phyloP scores from a whole-genome alignment of 352 stramenopile genomes.

The Thraustochytrium striatum region DNA sequence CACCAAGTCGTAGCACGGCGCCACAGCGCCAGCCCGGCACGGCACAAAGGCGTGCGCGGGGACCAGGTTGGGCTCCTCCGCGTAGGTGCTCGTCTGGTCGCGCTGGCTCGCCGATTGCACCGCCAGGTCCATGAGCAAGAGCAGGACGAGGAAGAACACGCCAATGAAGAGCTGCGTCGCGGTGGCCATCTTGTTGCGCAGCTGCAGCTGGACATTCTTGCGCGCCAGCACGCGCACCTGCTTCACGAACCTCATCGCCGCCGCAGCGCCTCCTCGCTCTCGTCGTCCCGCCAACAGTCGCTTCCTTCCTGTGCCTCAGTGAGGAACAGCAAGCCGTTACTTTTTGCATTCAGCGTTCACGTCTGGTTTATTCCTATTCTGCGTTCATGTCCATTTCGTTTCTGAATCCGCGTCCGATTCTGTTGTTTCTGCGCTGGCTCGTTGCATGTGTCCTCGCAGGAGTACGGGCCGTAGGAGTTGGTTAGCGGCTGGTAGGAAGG shows the following conservation, averaged over 20 bases:
- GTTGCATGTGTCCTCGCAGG: too few relatives aligned
- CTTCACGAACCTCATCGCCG: slow-evolving; percentile 8
- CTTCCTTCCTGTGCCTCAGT: too few relatives aligned
- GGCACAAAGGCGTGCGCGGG: not conserved
- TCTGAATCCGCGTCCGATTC: too few relatives aligned
- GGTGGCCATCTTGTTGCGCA: slow-evolving; percentile 15
- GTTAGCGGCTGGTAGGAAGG: too few relatives aligned
- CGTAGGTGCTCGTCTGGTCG: not conserved
- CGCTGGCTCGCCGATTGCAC: not conserved
- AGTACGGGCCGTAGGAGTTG: too few relatives aligned
- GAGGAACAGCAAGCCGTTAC: too few relatives aligned
- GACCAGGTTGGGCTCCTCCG: not conserved
- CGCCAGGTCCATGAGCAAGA: slow-evolving; percentile 30
- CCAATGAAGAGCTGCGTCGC: slow-evolving; percentile 29
- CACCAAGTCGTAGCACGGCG: slow-evolving; percentile 25
- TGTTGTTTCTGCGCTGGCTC: too few relatives aligned
- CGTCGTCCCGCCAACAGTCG: too few relatives aligned
- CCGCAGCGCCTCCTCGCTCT: too few relatives aligned
- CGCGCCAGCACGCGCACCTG: slow-evolving; percentile 18
- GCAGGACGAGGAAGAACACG: slow-evolving; percentile 34
- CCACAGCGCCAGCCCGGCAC: not conserved
- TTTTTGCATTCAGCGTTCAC: too few relatives aligned
- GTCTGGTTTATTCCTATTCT: too few relatives aligned
- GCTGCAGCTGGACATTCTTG: slow-evolving; percentile 31
- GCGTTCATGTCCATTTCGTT: too few relatives aligned